Evolutionary conservation across 73 alveolate genomes (phyloP), one percentile per base, ranked within the genome.

Genomic region (Paramecium primaurelia): DNA sequence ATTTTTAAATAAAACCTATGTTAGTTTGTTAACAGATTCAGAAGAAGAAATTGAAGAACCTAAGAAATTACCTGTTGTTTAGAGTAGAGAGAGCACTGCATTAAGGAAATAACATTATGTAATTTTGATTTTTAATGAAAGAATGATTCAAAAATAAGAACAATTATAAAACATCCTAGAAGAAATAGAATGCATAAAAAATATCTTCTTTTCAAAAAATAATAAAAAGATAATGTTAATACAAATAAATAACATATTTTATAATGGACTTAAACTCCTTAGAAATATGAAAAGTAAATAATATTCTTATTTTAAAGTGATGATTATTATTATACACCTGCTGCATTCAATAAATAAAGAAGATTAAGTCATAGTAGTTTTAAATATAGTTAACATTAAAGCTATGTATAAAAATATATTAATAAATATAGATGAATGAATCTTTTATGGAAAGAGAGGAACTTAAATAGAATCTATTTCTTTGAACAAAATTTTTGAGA

Each of bases 141-240:
- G 84, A 64, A 64, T 64, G 87, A 73, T 2, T 37, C 59, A 9
- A 73, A 20, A 40, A 37, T 20, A 30, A 73, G 59, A 34, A 37
- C 58, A 37, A 73, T 73, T 34, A 11, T 37, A 8, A 80, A 49
- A 6, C 91, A 80, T 80, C 91, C 91, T 32, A 40, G 91, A 80
- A 80, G 91, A 49, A 80, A 80, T 45, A 14, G 91, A 47, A 80
- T 80, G 91, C 91, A 80, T 25, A 40, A 26, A 80, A 80, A 80
- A 80, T 80, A 80, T 7, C 58, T 80, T 1, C 30, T 80, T 20
- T 80, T 40, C 75, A 80, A 80, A 47, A 80, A 47, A 32, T 2
- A 80, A 25, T 20, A 80, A 49, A 64, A 64, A 9, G 84, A 64
- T 3, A 64, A n/a, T 64, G 5, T 34, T 12, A 37, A 73, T 73